Evolutionary conservation across 176 grass and related monocot species (phyloP), one percentile per base, ranked within the genome.

Genomic region (Eleusine indica): DNA sequence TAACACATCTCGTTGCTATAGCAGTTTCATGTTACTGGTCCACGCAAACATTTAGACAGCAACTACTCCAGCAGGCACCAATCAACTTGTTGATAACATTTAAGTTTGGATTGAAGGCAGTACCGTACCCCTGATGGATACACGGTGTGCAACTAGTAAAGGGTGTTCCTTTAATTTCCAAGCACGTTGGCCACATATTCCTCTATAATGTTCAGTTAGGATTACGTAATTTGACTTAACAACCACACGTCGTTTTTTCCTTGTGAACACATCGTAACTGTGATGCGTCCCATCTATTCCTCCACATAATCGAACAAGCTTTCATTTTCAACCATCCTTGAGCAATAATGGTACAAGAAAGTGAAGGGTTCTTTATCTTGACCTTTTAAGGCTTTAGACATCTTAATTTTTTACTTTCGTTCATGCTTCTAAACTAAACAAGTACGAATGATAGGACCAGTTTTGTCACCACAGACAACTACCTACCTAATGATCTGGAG

Each of bases 111-210:
- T 57, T 11, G 3, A 74, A 54, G 48, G 15, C 3, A 9, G 48
- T 21, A 21, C 16, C 49, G 14, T 52, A 52, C 2, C 48, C 2
- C 48, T 52, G 32, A 16, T 29, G 4, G 12, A 69, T 52, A 48
- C 68, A 25, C 68, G 30, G 56, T 78, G 83, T 65, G 47, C 73
- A 79, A 54, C 49, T 19, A 73, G 16, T 56, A 57, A 18, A 7
- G 22, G 37, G 8, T 52, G 37, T 11, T 40, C 47, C 22, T 48
- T 29, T 9, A 75, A 57, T 75, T 56, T 39, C 18, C 17, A 12
- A 56, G 73, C 49, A 56, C 73, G 9, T 3, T 65, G 11, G 4
- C 28, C n/a, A 2, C n/a, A 28, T 7, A 43, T 7, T 35, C 32
- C 32, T 35, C 32, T 1, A 35, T 35, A 35, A 35, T 3, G 58